A percentile compares a stretch with the other conserved stretches of the same genome.
These are phyloP conservation scores for Aspergillus alliaceus DNA, from an alignment of 2,329 filamentous ascomycete species.

Conservation along the genomic window DNA sequence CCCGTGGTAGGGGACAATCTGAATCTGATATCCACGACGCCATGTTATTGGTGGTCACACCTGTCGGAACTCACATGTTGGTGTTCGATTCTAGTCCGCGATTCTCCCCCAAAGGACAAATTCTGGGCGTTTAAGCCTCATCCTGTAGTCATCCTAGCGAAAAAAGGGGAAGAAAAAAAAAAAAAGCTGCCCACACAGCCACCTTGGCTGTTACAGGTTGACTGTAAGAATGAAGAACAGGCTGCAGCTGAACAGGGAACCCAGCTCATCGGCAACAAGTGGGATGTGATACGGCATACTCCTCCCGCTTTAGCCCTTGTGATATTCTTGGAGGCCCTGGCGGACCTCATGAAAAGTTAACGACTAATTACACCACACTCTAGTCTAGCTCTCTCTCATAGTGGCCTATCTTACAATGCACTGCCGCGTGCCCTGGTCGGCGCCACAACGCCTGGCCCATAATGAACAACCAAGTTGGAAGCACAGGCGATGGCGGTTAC, in stretches of 20 bases:
- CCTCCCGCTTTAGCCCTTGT: not conserved
- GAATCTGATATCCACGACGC: constrained; percentile 9
- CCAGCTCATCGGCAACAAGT: constrained; percentile 6
- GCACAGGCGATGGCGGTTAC: not conserved
- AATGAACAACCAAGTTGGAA: not conserved
- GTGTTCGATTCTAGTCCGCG: not conserved
- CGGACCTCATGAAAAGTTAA: not conserved
- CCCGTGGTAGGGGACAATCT: constrained; percentile 8
- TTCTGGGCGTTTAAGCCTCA: constrained; percentile 11
- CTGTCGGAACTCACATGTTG: constrained; percentile 9
- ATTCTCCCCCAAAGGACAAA: not conserved
- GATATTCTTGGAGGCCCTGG: not conserved
- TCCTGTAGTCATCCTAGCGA: not conserved
- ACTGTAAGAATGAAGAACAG: not conserved
- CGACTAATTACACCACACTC: not conserved
- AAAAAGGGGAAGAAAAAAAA: not conserved
- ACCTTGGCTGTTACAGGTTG: not conserved
- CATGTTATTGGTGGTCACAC: not conserved
- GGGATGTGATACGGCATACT: constrained; percentile 14
- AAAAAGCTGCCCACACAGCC: no score
- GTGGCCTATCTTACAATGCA: not conserved
- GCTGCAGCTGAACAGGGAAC: constrained; percentile 5
- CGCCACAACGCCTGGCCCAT: constrained; percentile 13
- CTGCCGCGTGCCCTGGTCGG: constrained; percentile 8
- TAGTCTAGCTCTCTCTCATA: not conserved